Percentiles rank a stretch among this genome's conserved stretches.
Evolutionary conservation across 805 yeast genomes (phyloP).

Genomic region (Nakazawaea peltata): DNA sequence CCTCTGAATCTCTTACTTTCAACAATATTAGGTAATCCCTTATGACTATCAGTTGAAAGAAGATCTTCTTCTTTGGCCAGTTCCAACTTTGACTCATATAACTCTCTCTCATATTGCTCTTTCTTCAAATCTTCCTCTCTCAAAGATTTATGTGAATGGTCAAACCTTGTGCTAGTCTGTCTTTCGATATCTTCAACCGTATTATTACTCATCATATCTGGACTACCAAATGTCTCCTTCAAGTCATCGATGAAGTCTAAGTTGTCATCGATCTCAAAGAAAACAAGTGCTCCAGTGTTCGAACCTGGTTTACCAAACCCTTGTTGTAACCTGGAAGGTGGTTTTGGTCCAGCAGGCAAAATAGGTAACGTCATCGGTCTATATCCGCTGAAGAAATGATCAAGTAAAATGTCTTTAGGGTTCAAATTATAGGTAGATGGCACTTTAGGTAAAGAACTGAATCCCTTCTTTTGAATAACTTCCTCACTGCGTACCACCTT

Average conservation of each 20-base stretch:
- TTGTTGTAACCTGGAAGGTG: conserved; percentile 4
- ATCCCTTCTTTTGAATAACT: conserved; percentile 15
- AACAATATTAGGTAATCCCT: conserved; percentile 8
- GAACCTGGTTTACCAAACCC: conserved; percentile 13
- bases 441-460: conserved; percentile 24
- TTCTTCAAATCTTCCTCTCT: conserved; percentile 12
- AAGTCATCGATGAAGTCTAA: conserved; percentile 17
- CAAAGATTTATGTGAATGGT: conserved; percentile 15
- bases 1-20: conserved; percentile 13
- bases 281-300: conserved; percentile 17
- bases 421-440: conserved; percentile 23
- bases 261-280: conserved; percentile 25
- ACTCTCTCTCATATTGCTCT: conserved; percentile 9
- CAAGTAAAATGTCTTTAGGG: conserved; percentile 25
- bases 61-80: conserved; percentile 9
- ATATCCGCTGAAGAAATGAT: conserved; percentile 26
- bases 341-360: conserved; percentile 15
- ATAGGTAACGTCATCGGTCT: conserved; percentile 26
- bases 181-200: conserved; percentile 11
- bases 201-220: conserved; percentile 3
- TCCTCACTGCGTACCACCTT: neutral
- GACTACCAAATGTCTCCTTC: conserved; percentile 5
- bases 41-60: neutral
- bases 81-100: conserved; percentile 6
- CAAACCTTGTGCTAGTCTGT: conserved; percentile 13